These are phyloP conservation scores for Mollisiaceae sp. DNA, from an alignment of 2,329 filamentous ascomycete genomes.

Conservation along the genomic window DNA sequence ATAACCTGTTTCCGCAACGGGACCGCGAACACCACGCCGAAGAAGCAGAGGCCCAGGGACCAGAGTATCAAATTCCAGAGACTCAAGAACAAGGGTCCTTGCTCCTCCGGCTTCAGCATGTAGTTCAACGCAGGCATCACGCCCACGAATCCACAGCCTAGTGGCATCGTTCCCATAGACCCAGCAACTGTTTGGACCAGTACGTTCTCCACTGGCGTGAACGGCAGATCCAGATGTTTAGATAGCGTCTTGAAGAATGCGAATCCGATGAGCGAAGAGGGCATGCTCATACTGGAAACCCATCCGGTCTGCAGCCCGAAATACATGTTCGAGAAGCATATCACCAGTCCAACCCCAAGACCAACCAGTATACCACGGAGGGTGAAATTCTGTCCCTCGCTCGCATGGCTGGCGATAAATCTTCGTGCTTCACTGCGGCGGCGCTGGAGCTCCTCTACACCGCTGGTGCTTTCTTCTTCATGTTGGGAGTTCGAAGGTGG, in stretches of 20 bases:
- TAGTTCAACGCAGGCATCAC: constrained; percentile 94
- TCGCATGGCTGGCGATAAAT: constrained; percentile 40
- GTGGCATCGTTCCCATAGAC: constrained; percentile 93
- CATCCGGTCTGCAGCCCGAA: constrained; percentile 91
- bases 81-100: constrained; percentile 74
- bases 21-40: constrained; percentile 95
- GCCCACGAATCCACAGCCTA: constrained; percentile 94
- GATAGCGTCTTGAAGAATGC: constrained; percentile 86
- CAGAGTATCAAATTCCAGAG: constrained; percentile 83
- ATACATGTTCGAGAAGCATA: constrained; percentile 97
- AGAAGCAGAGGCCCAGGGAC: constrained; percentile 93
- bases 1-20: constrained; percentile 90
- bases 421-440: constrained; percentile 37
- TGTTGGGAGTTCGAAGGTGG: constrained; percentile 15
- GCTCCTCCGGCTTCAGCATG: constrained; percentile 76
- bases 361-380: constrained; percentile 79
- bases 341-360: constrained; percentile 82
- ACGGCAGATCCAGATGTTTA: constrained; percentile 76
- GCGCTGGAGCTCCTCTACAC: constrained; percentile 24
- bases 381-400: constrained; percentile 74
- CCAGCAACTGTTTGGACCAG: constrained; percentile 95
- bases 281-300: constrained; percentile 94
- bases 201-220: constrained; percentile 95
- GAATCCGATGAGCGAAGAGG: constrained; percentile 90
- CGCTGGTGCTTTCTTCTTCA: constrained; percentile 6